Percentiles rank a stretch among this genome's conserved stretches.
These are phyloP conservation scores for Phaseolus coccineus DNA, from an alignment of 331 rosid species.

Conservation along the genomic window DNA sequence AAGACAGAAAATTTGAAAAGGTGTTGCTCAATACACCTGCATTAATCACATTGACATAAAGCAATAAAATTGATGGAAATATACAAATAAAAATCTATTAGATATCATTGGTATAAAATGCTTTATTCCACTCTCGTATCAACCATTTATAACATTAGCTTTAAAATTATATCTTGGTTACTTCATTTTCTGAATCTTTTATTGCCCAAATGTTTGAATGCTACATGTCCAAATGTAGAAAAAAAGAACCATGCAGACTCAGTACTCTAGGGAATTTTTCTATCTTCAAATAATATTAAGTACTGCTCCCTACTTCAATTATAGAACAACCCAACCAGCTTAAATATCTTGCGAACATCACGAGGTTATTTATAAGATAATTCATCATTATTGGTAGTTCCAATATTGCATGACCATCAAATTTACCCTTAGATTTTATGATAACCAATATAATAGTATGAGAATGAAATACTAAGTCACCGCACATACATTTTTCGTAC, in stretches of 20 bases:
- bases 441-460: conserved; percentile 39
- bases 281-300: conserved; percentile 16
- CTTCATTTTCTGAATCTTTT: conserved; percentile 34
- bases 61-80: background rate
- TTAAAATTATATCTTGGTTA: background rate
- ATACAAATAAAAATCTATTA: conserved; percentile 14
- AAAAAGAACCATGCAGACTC: background rate
- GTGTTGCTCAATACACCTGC: background rate
- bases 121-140: conserved; percentile 16
- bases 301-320: conserved; percentile 20
- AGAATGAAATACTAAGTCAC: conserved; percentile 31
- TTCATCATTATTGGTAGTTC: conserved; percentile 26
- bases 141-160: conserved; percentile 12
- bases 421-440: conserved; percentile 34
- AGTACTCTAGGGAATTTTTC: conserved; percentile 14
- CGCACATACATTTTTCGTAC: conserved; percentile 73
- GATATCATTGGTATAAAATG: background rate
- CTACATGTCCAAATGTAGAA: background rate
- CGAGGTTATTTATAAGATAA: conserved; percentile 15
- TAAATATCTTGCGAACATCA: background rate
- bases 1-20: background rate
- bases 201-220: background rate
- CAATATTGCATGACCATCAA: background rate
- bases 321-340: conserved; percentile 27
- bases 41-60: conserved; percentile 21